Percentiles rank a stretch among this genome's conserved stretches.
Evolutionary conservation across 352 stramenopile species (phyloP).

Genomic region (Thraustochytrium striatum): DNA sequence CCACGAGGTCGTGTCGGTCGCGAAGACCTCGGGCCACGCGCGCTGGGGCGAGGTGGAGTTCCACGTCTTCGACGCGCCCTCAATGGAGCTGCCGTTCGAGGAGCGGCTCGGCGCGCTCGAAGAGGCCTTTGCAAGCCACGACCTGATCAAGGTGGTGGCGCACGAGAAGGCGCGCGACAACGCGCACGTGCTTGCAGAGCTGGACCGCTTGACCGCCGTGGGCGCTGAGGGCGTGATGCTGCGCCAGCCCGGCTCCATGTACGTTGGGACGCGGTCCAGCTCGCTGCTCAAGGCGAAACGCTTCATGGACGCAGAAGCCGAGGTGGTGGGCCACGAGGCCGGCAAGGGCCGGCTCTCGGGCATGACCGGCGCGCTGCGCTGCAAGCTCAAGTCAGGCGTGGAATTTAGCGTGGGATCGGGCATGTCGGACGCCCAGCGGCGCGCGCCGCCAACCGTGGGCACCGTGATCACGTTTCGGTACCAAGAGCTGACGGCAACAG

Average conservation of each 20-base stretch:
- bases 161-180: slow-evolving; percentile 60
- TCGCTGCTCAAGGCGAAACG: slow-evolving; percentile 72
- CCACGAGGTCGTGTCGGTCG: slow-evolving; percentile 61
- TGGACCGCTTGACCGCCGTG: slow-evolving; percentile 62
- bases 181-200: slow-evolving; percentile 60
- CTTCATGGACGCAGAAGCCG: slow-evolving; percentile 67
- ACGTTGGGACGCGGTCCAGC: slow-evolving; percentile 59
- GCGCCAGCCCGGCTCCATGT: slow-evolving; percentile 61
- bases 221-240: slow-evolving; percentile 70
- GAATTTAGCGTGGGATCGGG: slow-evolving; percentile 69
- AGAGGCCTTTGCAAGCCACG: slow-evolving; percentile 52
- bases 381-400: slow-evolving; percentile 65
- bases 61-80: slow-evolving; percentile 63
- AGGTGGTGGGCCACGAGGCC: slow-evolving; percentile 64
- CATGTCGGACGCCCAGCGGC: slow-evolving; percentile 63
- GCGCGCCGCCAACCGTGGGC: slow-evolving; percentile 59
- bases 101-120: slow-evolving; percentile 51
- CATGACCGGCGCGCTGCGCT: slow-evolving; percentile 63
- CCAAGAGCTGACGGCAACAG: slow-evolving; percentile 68
- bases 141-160: slow-evolving; percentile 62
- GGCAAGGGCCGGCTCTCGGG: slow-evolving; percentile 67
- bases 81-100: slow-evolving; percentile 58
- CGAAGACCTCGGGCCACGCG: slow-evolving; percentile 24
- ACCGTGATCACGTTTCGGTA: slow-evolving; percentile 71
- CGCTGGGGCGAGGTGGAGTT: slow-evolving; percentile 62